Conservation (phyloP, 106 monocot genomes). For the Cymbidium sinense region DNA sequence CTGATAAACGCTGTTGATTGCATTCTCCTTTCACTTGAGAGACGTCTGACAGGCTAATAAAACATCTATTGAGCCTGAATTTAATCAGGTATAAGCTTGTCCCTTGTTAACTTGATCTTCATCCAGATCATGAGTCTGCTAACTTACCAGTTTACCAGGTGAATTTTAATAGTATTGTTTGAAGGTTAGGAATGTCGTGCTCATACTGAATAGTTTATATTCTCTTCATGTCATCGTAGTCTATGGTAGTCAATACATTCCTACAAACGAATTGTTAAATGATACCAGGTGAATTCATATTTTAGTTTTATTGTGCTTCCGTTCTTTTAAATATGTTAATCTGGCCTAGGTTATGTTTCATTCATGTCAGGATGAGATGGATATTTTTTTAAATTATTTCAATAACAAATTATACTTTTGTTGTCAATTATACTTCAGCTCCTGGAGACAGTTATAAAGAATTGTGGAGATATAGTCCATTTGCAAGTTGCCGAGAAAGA, state of each 20-base stretch:
- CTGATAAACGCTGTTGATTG: neutral
- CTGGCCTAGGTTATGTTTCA: neutral
- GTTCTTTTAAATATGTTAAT: neutral
- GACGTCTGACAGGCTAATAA: neutral
- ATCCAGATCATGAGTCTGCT: neutral
- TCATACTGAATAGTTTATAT: neutral
- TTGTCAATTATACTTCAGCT: conserved; percentile 38
- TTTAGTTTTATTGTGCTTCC: neutral
- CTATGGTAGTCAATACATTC: neutral
- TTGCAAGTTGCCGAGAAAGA: conserved; percentile 79
- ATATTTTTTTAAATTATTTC: neutral
- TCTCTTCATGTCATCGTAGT: neutral
- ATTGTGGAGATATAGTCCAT: conserved; percentile 82
- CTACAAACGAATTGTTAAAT: neutral
- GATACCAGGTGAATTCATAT: neutral
- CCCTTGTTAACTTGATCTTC: neutral
- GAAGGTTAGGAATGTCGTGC: neutral
- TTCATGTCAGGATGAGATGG: neutral
- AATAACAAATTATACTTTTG: neutral
- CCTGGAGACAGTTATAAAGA: conserved; percentile 77
- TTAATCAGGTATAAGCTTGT: neutral
- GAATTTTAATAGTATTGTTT: neutral
- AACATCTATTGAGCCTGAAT: neutral
- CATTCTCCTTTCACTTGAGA: neutral
- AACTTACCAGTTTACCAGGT: neutral